Evolutionary conservation across 495 filamentous ascomycete species (phyloP).

Genomic region (Aspergillus ostianus): DNA sequence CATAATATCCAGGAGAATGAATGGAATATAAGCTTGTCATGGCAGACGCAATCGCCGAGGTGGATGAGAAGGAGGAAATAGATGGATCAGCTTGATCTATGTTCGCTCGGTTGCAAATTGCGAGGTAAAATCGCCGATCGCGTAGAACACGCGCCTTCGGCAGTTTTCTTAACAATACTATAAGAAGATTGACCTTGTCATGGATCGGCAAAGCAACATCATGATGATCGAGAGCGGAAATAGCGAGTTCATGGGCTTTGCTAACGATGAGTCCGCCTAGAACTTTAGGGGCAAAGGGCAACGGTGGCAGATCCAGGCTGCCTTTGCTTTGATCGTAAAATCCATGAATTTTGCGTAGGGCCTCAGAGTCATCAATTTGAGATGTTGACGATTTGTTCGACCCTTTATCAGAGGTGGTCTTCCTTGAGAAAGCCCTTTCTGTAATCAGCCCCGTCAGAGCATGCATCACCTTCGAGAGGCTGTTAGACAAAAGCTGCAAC

Average conservation of each 20-base stretch:
- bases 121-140: conserved; percentile 51
- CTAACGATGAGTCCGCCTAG: conserved; percentile 61
- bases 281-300: conserved; percentile 57
- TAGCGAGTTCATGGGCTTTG: conserved; percentile 56
- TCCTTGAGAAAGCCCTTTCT: conserved; percentile 63
- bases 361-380: conserved; percentile 36
- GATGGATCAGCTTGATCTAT: conserved; percentile 22
- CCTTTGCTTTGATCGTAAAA: conserved; percentile 59
- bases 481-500: conserved; percentile 24
- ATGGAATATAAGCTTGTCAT: conserved; percentile 61
- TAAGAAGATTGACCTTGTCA: conserved; percentile 47
- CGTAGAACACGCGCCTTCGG: conserved; percentile 52
- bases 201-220: conserved; percentile 31
- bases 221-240: conserved; percentile 30
- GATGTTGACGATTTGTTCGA: conserved; percentile 11
- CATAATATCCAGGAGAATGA: conserved; percentile 43
- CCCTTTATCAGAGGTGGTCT: conserved; percentile 26
- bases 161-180: conserved; percentile 59
- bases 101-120: conserved; percentile 44
- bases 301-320: conserved; percentile 42
- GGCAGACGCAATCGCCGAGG: conserved; percentile 61
- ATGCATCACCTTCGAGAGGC: conserved; percentile 33
- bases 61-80: conserved; percentile 36
- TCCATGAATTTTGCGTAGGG: conserved; percentile 57
- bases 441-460: conserved; percentile 59